phyloP scores from a whole-genome alignment of 768 basidiomycete species.

The Nidula microcarpa region DNA sequence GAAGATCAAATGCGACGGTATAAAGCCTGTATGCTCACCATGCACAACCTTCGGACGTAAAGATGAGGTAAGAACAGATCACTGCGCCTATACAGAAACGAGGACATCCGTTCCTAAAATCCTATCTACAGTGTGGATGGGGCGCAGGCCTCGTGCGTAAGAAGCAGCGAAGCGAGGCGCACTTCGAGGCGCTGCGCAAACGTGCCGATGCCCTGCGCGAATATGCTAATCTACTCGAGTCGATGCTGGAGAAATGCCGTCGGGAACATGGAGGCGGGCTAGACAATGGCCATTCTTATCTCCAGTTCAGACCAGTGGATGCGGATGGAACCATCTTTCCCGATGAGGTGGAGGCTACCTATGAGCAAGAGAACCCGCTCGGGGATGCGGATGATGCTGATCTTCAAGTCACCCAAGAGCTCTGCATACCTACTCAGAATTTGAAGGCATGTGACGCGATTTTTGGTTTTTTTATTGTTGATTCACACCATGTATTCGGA shows the following conservation, averaged over 20 bases:
- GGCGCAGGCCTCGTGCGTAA: constrained; percentile 36
- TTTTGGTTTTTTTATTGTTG: not conserved
- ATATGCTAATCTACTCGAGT: constrained; percentile 38
- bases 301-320: constrained; percentile 24
- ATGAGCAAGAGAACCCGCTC: constrained; percentile 12
- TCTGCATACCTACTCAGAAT: constrained; percentile 35
- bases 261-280: constrained; percentile 28
- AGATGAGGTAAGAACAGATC: constrained; percentile 27
- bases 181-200: constrained; percentile 42
- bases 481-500: not conserved
- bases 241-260: constrained; percentile 36
- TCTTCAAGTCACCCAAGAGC: constrained; percentile 22
- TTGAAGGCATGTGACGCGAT: constrained; percentile 24
- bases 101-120: too few species aligned
- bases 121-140: constrained; percentile 36
- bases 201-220: constrained; percentile 32
- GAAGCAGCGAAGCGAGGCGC: constrained; percentile 36
- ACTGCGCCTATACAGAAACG: not conserved
- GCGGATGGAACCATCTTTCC: constrained; percentile 12
- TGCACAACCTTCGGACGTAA: constrained; percentile 33
- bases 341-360: constrained; percentile 14
- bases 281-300: constrained; percentile 21
- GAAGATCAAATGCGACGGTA: constrained; percentile 45
- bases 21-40: constrained; percentile 37
- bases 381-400: constrained; percentile 1